Evolutionary conservation across 1,284 basidiomycete species (phyloP), one percentile per base, ranked within the genome.

Genomic region (Ceratobasidium sp.): DNA sequence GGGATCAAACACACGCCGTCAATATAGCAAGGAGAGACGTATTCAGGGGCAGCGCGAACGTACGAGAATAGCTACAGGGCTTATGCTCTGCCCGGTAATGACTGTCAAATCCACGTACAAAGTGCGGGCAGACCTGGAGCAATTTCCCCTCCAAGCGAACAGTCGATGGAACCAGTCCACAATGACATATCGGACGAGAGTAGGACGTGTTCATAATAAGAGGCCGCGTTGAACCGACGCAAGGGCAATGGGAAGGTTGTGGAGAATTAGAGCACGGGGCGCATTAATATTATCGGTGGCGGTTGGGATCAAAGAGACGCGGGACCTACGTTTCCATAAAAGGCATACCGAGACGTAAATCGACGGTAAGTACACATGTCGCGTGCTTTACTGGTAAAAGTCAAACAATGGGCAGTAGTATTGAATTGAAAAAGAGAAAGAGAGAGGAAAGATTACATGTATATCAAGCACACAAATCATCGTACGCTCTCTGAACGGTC

Each of bases 31-130:
- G 36, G 36, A 6, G 36, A 9, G 14, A 39, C 36, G 23, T 41
- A 14, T 36, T 41, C 14, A 18, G 9, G 10, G 28, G 9, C 18
- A 16, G 23, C 12, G 6, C n/a, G 28, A 30, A 46, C 65, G 9
- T 34, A 69, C 65, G 41, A 16, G 39, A 26, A 30, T 53, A 69
- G 6, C 23, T 21, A 28, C 65, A 69, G 6, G 65, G 65, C 36
- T 9, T 16, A 41, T 57, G 50, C 48, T 16, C 21, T n/a, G 65
- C 39, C 23, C 65, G n/a, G 18, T 69, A 45, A 28, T 10, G 28
- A 21, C 45, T 46, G 34, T 43, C 21, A 14, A 8, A 36, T 4
- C 52, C 39, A n/a, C 46, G 34, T 18, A 69, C 28, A 8, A 69
- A 32, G 30, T 46, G 52, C 14, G 32, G 65, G 30, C 65, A 69